Evolutionary conservation across 306 rosid species (phyloP).

Genomic region (Rosa lucieae): DNA sequence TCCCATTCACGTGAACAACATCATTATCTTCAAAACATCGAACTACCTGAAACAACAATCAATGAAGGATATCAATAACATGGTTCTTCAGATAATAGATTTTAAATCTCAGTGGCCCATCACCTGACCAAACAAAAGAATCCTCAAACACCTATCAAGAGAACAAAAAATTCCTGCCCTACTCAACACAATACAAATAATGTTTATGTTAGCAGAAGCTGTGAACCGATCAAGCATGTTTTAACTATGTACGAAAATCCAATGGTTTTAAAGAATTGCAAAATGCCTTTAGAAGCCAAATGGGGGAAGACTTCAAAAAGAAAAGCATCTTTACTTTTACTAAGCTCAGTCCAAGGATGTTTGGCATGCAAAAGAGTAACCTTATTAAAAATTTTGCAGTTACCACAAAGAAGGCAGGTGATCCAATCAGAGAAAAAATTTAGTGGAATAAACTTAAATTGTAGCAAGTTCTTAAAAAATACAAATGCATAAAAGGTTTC

Average conservation of each 20-base stretch:
- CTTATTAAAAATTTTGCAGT: background rate
- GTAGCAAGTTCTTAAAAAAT: background rate
- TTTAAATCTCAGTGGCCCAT: background rate
- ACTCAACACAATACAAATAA: slow-evolving; percentile 5
- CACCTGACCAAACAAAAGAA: background rate
- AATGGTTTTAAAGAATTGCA: background rate
- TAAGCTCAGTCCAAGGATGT: background rate
- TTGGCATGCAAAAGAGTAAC: background rate
- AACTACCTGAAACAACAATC: slow-evolving; percentile 59
- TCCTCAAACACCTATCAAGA: slow-evolving; percentile 1
- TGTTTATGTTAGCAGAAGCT: background rate
- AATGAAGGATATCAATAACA: background rate
- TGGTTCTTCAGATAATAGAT: background rate
- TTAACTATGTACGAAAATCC: background rate
- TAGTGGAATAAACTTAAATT: background rate
- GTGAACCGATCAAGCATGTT: background rate
- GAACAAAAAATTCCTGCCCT: background rate
- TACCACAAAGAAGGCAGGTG: background rate
- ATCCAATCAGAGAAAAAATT: background rate
- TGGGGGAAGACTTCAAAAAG: background rate
- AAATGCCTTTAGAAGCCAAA: background rate
- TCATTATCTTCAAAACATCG: slow-evolving; percentile 97
- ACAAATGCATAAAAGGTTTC: background rate
- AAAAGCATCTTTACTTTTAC: background rate
- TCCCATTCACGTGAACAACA: slow-evolving; percentile 88